A percentile compares a stretch with the other conserved stretches of the same genome.
These are phyloP conservation scores for Coleophoma cylindrospora DNA, from an alignment of 2,329 filamentous ascomycete species.

Conservation along the genomic window DNA sequence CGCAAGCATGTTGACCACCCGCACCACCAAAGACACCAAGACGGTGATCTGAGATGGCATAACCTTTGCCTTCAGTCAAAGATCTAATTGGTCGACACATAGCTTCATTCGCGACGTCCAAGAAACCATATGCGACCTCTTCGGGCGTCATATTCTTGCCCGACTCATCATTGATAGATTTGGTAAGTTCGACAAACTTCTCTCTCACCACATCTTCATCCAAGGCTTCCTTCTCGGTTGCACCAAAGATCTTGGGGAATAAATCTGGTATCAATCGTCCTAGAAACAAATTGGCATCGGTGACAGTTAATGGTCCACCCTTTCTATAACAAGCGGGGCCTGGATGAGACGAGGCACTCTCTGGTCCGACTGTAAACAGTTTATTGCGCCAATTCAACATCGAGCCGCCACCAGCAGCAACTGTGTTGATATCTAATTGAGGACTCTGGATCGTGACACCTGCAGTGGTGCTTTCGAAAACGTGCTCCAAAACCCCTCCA, in stretches of 20 bases:
- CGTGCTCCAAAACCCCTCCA: constrained; percentile 61
- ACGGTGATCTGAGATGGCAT: constrained; percentile 80
- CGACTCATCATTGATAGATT: constrained; percentile 69
- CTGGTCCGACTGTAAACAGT: constrained; percentile 64
- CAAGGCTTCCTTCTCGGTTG: constrained; percentile 74
- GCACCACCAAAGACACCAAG: constrained; percentile 88
- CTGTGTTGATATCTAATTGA: constrained; percentile 74
- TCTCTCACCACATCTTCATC: constrained; percentile 69
- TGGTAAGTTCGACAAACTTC: constrained; percentile 69
- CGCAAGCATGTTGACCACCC: constrained; percentile 83
- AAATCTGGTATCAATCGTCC: constrained; percentile 80
- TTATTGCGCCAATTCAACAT: constrained; percentile 63
- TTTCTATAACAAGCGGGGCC: constrained; percentile 89
- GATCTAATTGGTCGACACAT: constrained; percentile 88
- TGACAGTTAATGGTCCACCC: constrained; percentile 80
- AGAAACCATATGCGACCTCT: constrained; percentile 52
- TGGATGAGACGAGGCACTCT: constrained; percentile 67
- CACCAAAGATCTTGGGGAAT: constrained; percentile 89
- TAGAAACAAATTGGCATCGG: constrained; percentile 81
- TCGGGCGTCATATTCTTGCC: constrained; percentile 65
- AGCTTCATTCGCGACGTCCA: constrained; percentile 83
- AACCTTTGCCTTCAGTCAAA: constrained; percentile 83
- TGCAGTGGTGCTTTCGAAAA: constrained; percentile 73
- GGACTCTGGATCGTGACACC: constrained; percentile 74
- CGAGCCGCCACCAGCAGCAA: constrained; percentile 33